Evolutionary conservation across 2,329 filamentous ascomycete genomes (phyloP), one percentile per base, ranked within the genome.

Genomic region (Ceratocystis papillata): DNA sequence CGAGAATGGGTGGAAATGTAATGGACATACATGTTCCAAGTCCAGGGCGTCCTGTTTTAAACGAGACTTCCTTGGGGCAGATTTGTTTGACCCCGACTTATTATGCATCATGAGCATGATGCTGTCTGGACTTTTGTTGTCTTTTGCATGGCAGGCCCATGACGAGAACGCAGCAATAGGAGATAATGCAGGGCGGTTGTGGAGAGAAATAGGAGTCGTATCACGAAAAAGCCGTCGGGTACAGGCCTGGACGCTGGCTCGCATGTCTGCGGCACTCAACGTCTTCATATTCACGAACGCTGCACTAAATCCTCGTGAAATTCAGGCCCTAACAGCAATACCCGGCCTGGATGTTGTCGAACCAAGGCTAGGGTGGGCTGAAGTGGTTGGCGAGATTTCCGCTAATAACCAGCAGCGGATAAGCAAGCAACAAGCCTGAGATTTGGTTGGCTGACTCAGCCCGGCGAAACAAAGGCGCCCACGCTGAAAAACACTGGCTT

Each of bases 21-120:
- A 55, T 15, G 50, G 28, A 59, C 55, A 37, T 59, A 59, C 55
- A 59, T 59, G 55, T 59, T 59, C 55, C 17, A 59, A n/a, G 55
- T 59, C 55, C 12, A 37, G 17, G 2, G 55, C 28, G 30, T 30
- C 55, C 20, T 59, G 25, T 37, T n/a, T 59, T n/a, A 59, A 30
- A 15, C 55, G 55, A 4, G 55, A 59, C 33, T 37, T 59, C 28
- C 7, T 37, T 30, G 25, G 5, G 5, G 15, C 15, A 33, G 55
- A 5, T 10, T 59, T 59, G 12, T 30, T 20, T n/a, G 55, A 20
- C n/a, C 6, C 25, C 55, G 55, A 59, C 25, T 30, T 59, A 37
- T 59, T 59, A n/a, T 59, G 28, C 33, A 30, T 30, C 55, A 37
- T 33, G 55, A 30, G 20, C 30, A 37, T 59, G 28, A 33, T 37